Evolutionary conservation across 768 basidiomycete species (phyloP), one percentile per base, ranked within the genome.

Genomic region (Podaxis mareebaensis): DNA sequence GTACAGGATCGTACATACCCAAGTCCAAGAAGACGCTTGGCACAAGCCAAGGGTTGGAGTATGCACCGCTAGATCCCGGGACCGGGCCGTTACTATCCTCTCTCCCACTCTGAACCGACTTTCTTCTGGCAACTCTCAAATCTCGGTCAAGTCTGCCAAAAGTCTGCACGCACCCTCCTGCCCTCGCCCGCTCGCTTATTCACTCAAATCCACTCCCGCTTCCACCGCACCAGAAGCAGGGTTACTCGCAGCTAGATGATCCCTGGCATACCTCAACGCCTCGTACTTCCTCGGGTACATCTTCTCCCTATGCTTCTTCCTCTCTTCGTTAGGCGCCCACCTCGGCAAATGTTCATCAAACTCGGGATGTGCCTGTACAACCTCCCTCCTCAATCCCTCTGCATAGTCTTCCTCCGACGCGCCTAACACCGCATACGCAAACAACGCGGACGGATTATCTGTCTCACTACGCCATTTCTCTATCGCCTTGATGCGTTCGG

Each of bases 271-370:
- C 60, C 64, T 58, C 40, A 81, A 66, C 15, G 76, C 72, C 46
- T 74, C 70, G 58, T 72, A 71, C 68, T 79, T 81, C 3, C 63
- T 64, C 36, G 66, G 62, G 64, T 75, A 77, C 78, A 79, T 80
- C 12, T 64, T 70, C 63, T 78, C 75, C 66, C 78, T 68, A 44
- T 63, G 48, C 49, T 67, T 67, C 53, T 70, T 74, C 36, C 70
- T 68, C 58, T 73, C 75, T 7, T 76, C 74, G 8, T 22, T 17
- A 4, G 56, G 56, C 46, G 66, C 73, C 79, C 80, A 81, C 15
- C 72, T 65, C 7, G 78, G 76, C 39, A 81, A 61, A 22, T 72
- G 64, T 0, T 48, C 57, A 24, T 71, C 71, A 33, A 76, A 66
- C 48, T 74, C 76, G 5, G 75, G 73, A 12, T 70, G 66, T 13